Evolutionary conservation across 148 eudicot genomes (phyloP).

Genomic region (Camellia granthamiana): DNA sequence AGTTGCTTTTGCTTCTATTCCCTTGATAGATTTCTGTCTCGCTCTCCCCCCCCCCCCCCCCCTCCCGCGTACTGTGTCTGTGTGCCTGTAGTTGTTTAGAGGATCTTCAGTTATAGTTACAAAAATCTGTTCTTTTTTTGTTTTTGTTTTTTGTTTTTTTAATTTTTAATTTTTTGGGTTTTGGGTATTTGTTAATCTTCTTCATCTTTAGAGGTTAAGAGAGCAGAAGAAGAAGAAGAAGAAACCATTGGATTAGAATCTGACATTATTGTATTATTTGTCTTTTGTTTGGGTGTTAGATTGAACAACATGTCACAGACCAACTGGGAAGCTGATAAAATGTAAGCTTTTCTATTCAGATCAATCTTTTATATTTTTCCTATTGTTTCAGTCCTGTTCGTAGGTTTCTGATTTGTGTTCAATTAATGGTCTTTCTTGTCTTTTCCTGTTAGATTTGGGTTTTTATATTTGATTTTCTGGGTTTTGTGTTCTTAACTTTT

Average conservation of each 20-base stretch:
- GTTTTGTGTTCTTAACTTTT: background rate
- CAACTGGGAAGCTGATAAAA: slow-evolving; percentile 94
- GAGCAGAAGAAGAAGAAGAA: background rate
- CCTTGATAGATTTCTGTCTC: background rate
- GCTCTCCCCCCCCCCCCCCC: background rate
- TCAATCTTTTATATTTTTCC: background rate
- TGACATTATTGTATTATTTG: background rate
- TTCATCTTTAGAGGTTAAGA: background rate
- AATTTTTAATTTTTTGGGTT: background rate
- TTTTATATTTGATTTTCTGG: background rate
- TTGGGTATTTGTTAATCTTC: background rate
- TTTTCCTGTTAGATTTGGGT: slow-evolving; percentile 24
- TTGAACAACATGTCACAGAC: slow-evolving; percentile 63
- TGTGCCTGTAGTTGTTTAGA: background rate
- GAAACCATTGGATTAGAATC: background rate
- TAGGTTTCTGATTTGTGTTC: background rate
- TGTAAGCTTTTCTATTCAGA: slow-evolving; percentile 37
- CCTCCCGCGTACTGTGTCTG: background rate
- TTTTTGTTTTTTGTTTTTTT: background rate
- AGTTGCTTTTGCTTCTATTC: background rate
- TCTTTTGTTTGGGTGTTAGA: background rate
- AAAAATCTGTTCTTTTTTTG: background rate
- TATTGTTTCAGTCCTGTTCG: background rate
- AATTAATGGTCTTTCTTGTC: background rate
- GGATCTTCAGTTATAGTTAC: background rate